phyloP scores from a whole-genome alignment of 1,284 basidiomycete genomes.

The Thecaphora frezii region DNA sequence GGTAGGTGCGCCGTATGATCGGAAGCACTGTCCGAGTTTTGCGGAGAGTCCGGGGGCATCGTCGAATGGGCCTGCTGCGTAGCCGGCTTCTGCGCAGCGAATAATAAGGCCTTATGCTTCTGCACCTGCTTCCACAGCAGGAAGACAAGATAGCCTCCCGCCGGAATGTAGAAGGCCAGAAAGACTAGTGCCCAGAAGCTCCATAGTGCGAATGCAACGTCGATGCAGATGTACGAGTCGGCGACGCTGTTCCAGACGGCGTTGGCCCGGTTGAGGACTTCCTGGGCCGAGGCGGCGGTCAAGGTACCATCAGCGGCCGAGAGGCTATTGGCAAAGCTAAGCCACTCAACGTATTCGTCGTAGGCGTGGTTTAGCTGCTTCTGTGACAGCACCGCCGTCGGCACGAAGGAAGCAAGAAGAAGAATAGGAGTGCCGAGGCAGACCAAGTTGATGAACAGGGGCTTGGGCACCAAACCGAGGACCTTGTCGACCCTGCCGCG shows the following conservation, averaged over 20 bases:
- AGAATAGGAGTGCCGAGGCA: constrained; percentile 39
- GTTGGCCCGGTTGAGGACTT: constrained; percentile 10
- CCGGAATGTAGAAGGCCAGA: constrained; percentile 44
- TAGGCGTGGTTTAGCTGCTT: constrained; percentile 11
- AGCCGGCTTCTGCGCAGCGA: constrained; percentile 15
- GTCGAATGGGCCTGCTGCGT: not conserved
- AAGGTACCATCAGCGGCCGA: not conserved
- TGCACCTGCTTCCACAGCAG: constrained; percentile 29
- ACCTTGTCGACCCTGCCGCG: constrained; percentile 14
- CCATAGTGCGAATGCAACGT: constrained; percentile 38
- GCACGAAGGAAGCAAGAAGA: constrained; percentile 22
- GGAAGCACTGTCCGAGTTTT: no score
- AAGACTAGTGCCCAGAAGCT: constrained; percentile 39
- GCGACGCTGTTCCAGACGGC: constrained; percentile 21
- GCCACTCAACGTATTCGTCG: constrained; percentile 17
- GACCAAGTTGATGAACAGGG: constrained; percentile 37
- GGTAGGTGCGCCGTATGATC: no score
- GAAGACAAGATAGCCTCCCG: constrained; percentile 37
- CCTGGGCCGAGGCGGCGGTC: not conserved
- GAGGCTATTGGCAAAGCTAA: not conserved
- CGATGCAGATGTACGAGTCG: constrained; percentile 24
- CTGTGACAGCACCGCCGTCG: constrained; percentile 16
- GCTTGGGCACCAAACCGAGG: constrained; percentile 26
- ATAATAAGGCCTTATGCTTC: constrained; percentile 19
- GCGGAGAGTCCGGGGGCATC: no score